Base-by-base conservation (phyloP, 2,329 filamentous ascomycete species). In the Chalaropsis thielavioides region DNA sequence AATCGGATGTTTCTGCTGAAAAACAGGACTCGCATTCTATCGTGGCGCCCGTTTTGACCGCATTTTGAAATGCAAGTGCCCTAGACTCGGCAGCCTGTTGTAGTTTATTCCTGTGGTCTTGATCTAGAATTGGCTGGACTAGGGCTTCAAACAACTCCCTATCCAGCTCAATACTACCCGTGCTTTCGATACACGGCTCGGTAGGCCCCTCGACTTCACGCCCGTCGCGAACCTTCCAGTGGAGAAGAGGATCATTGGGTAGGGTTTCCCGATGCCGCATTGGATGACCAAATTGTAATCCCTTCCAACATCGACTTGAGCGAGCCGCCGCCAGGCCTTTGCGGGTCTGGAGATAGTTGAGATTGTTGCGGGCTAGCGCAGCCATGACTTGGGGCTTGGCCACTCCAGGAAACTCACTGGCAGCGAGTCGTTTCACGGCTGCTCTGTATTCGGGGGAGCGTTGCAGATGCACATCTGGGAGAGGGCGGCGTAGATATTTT, bases 91-190 rank as follows among this genome's bases (percentile, higher is more conserved):
- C 84, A 69, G 87, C 82, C 67, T 80, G 75, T 84, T 63, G 76
- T 78, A 5, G 75, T 75, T 65, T 82, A 79, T 61, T 77, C 77
- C 1, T 77, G 73, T 27, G 72, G 71, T 22, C 73, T 73, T 11
- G 78, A 74, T 31, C 76, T 75, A 60, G 74, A 71, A 66, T 78
- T 79, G 54, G 86, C 72, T 3, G 84, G 83, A 7, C 76, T 54
- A 87, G 76, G n/a, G 78, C 76, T 11, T 78, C 74, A 69, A 81
- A 86, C 17, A 87, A 75, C 71, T 87, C 84, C 59, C 78, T 76
- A 70, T 87, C 83, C 59, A 87, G 77, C 72, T 87, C 84, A 54
- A 81, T 73, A 69, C 81, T 87, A 46, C 83, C 85, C 0, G 88
- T 91, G 43, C 80, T 76, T 66, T 83, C 84, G 58, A 92, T 76